phyloP scores from a whole-genome alignment of 345 rosid genomes.

The Citrus reticulata region DNA sequence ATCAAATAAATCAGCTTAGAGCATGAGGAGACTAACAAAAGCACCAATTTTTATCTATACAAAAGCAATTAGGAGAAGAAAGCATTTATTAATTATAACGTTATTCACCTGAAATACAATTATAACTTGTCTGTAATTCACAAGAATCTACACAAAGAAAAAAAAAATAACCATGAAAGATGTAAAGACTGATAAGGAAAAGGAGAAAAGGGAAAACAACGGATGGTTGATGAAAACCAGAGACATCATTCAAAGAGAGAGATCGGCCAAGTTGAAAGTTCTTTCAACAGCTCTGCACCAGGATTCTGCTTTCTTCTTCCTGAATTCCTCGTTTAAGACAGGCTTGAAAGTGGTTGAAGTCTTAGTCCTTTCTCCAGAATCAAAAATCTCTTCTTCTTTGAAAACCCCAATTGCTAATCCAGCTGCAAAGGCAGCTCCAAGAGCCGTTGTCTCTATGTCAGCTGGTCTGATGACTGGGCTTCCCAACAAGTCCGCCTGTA shows the following conservation, averaged over 20 bases:
- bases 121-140: too few relatives aligned
- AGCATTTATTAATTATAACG: too few relatives aligned
- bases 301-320: slow-evolving; percentile 75
- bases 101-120: too few relatives aligned
- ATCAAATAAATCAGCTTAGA: too few relatives aligned
- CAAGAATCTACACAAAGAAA: too few relatives aligned
- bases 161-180: too few relatives aligned
- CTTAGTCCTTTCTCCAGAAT: slow-evolving; percentile 43
- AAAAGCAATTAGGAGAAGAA: too few relatives aligned
- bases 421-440: slow-evolving; percentile 97
- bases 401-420: slow-evolving; percentile 88
- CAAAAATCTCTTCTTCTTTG: slow-evolving; percentile 67
- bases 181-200: background rate
- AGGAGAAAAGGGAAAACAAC: background rate
- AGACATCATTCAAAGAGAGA: slow-evolving; percentile 35
- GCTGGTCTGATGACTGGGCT: slow-evolving; percentile 87
- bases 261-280: slow-evolving; percentile 76
- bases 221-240: background rate
- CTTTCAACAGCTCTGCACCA: slow-evolving; percentile 90
- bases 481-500: slow-evolving; percentile 88
- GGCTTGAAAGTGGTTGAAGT: slow-evolving; percentile 52
- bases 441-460: slow-evolving; percentile 88
- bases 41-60: too few relatives aligned
- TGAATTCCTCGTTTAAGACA: slow-evolving; percentile 30
- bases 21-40: too few relatives aligned